Evolutionary conservation across 2,329 filamentous ascomycete genomes (phyloP).

Genomic region (Talaromyces sp.): DNA sequence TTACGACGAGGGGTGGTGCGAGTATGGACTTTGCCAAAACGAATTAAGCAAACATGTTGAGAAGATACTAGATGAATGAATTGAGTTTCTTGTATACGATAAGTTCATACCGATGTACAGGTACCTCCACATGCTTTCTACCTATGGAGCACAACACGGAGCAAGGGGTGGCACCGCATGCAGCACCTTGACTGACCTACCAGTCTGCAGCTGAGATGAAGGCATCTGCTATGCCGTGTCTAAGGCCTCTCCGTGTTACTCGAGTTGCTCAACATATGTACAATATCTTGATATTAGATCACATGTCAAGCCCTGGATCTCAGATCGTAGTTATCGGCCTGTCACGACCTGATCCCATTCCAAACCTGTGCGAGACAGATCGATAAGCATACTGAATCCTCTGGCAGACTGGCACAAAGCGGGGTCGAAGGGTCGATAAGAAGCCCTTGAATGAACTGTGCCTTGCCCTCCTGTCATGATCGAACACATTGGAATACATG

Average conservation of each 20-base stretch:
- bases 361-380: background rate
- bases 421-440: background rate
- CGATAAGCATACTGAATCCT: background rate
- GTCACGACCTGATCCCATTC: background rate
- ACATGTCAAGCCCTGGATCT: background rate
- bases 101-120: background rate
- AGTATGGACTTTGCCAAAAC: background rate
- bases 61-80: background rate
- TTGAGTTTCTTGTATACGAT: background rate
- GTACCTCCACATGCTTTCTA: background rate
- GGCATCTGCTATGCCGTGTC: background rate
- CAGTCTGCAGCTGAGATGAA: background rate
- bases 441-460: background rate
- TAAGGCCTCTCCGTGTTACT: background rate
- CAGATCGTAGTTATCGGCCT: background rate
- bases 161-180: background rate
- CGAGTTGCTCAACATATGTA: background rate
- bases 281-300: background rate
- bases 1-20: conserved; percentile 15
- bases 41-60: background rate
- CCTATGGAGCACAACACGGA: background rate
- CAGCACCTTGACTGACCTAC: background rate
- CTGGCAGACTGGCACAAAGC: background rate
- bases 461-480: background rate
- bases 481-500: background rate